A percentile compares a stretch with the other conserved stretches of the same genome.
phyloP scores from a whole-genome alignment of 1,284 basidiomycete species.

The Coniferiporia weirii region DNA sequence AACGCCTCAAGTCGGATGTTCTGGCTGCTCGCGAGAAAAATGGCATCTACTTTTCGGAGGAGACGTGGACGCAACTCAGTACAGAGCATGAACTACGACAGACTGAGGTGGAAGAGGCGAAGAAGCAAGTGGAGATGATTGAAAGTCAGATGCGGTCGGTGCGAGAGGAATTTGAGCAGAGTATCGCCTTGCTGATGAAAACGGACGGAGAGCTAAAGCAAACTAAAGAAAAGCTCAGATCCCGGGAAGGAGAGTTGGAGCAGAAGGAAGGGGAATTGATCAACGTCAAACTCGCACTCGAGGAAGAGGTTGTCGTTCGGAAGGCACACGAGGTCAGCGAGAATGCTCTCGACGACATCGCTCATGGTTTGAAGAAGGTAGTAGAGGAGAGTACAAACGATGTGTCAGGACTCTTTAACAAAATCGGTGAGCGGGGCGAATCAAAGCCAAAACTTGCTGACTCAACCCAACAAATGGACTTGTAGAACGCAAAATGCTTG shows the following conservation, averaged over 20 bases:
- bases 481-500: constrained; percentile 69
- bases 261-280: constrained; percentile 51
- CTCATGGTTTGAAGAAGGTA: constrained; percentile 60
- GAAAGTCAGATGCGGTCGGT: constrained; percentile 75
- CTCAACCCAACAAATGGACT: neutral
- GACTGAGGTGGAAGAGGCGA: constrained; percentile 76
- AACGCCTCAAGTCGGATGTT: constrained; percentile 88
- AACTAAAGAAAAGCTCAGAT: constrained; percentile 54
- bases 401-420: constrained; percentile 72
- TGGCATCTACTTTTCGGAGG: constrained; percentile 88
- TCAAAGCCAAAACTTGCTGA: neutral
- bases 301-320: constrained; percentile 74
- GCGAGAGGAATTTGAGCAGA: constrained; percentile 88
- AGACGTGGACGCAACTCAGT: constrained; percentile 83
- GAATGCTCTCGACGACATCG: constrained; percentile 63
- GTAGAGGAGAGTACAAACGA: constrained; percentile 69
- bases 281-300: constrained; percentile 50
- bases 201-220: constrained; percentile 70
- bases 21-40: constrained; percentile 90
- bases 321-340: constrained; percentile 79
- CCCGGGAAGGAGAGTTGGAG: constrained; percentile 50
- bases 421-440: constrained; percentile 57
- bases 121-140: constrained; percentile 76
- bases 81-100: constrained; percentile 69
- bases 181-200: constrained; percentile 69